Evolutionary conservation across 106 monocot genomes (phyloP).

Genomic region (Dendrobium nobile): DNA sequence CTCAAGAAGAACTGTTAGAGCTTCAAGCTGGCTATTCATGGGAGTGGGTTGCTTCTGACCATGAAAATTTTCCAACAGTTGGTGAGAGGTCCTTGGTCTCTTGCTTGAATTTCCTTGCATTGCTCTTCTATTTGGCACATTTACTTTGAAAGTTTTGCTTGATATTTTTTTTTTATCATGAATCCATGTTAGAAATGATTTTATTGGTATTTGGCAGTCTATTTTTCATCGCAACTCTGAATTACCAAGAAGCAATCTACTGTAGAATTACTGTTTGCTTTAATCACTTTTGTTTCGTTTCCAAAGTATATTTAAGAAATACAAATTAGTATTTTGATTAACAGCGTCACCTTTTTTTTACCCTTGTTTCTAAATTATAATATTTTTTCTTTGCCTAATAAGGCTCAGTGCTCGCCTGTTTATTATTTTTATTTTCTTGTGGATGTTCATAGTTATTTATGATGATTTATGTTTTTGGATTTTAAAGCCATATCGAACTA

Average conservation of each 20-base stretch:
- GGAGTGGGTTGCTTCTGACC: conserved; percentile 3
- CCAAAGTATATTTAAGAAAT: not conserved
- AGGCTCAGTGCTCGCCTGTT: not conserved
- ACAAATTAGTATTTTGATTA: not conserved
- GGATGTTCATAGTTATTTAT: no score
- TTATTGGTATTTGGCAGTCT: not conserved
- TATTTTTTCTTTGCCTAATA: not conserved
- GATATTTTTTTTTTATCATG: not conserved
- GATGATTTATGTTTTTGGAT: no score
- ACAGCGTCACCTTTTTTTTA: not conserved
- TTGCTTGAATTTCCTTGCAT: conserved; percentile 7
- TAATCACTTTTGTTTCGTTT: not conserved
- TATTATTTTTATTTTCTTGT: no score
- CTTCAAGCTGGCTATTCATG: conserved; percentile 5
- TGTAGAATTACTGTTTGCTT: not conserved
- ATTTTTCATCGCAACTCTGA: not conserved
- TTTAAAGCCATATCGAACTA: no score
- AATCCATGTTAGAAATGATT: not conserved
- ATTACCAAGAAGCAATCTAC: not conserved
- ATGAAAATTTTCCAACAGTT: conserved; percentile 13
- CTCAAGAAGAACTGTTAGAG: conserved; percentile 2
- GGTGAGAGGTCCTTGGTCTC: conserved; percentile 33
- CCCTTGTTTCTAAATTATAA: not conserved
- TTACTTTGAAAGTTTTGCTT: not conserved
- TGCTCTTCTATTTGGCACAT: not conserved